These are phyloP conservation scores for Inga leiocalycina DNA, from an alignment of 306 rosid species.

Conservation along the genomic window DNA sequence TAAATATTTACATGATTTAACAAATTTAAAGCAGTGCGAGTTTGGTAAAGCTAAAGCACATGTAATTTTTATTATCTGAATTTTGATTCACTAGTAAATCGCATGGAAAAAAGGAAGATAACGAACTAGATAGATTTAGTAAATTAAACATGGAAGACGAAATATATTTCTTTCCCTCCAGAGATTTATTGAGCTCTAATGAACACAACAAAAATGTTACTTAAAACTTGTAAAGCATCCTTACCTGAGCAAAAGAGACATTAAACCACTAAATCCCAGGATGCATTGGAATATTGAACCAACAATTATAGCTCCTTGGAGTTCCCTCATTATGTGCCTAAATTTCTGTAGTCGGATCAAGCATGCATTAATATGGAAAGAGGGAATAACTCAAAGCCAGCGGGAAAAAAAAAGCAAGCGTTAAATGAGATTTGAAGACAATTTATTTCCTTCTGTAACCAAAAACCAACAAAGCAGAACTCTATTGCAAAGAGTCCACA, in stretches of 20 bases:
- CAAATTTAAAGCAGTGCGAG: background rate
- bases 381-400: conserved; percentile 21
- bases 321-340: conserved; percentile 94
- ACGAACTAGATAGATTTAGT: conserved; percentile 13
- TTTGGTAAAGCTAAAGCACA: background rate
- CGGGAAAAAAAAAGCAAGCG: conserved; percentile 8
- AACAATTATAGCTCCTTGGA: conserved; percentile 94
- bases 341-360: conserved; percentile 69
- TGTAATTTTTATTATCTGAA: background rate
- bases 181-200: conserved; percentile 12
- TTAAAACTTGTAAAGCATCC: background rate
- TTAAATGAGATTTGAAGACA: conserved; percentile 25
- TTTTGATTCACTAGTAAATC: background rate
- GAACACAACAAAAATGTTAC: conserved; percentile 15
- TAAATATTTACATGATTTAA: background rate
- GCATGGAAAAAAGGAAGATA: background rate
- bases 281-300: conserved; percentile 86
- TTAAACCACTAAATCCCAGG: conserved; percentile 86
- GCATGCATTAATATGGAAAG: conserved; percentile 33
- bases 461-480: conserved; percentile 11
- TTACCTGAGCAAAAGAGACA: conserved; percentile 87
- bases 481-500: background rate
- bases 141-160: conserved; percentile 13
- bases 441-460: background rate
- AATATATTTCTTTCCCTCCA: conserved; percentile 15